Conservation (phyloP, 176 grass and related monocot species). For the Juncus effusus region DNA sequence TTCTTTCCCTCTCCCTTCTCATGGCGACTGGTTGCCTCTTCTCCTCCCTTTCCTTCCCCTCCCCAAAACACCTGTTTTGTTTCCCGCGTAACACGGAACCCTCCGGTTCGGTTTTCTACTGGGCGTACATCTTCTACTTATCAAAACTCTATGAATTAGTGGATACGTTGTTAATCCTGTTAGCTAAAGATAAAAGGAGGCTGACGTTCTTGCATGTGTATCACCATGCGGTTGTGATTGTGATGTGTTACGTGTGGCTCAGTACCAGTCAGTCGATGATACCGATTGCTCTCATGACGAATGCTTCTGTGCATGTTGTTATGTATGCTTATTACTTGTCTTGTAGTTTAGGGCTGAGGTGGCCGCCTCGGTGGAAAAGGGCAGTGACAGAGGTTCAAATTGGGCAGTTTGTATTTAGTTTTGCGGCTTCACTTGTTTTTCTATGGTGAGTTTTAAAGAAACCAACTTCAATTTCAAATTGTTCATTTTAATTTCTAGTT, state of each 20-base stretch:
- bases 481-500: no score
- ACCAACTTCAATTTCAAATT: not conserved
- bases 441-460: conserved; percentile 38
- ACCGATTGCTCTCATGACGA: conserved; percentile 73
- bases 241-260: conserved; percentile 94
- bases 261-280: conserved; percentile 67
- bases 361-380: conserved; percentile 68
- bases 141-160: conserved; percentile 89
- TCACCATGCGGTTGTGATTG: conserved; percentile 86
- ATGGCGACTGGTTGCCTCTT: conserved; percentile 69
- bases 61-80: conserved; percentile 49
- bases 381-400: conserved; percentile 88
- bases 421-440: conserved; percentile 58
- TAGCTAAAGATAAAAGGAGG: conserved; percentile 46
- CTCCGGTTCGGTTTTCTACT: conserved; percentile 74
- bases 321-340: conserved; percentile 92
- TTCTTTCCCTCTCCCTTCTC: conserved; percentile 56
- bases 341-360: conserved; percentile 62
- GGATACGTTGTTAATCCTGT: conserved; percentile 88
- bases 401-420: conserved; percentile 83
- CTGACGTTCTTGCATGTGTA: conserved; percentile 95
- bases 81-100: conserved; percentile 51
- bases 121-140: conserved; percentile 90
- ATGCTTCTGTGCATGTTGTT: conserved; percentile 74
- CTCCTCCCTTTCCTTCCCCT: conserved; percentile 35